Evolutionary conservation across 1,284 basidiomycete species (phyloP), one percentile per base, ranked within the genome.

Genomic region (Melampsora americana): DNA sequence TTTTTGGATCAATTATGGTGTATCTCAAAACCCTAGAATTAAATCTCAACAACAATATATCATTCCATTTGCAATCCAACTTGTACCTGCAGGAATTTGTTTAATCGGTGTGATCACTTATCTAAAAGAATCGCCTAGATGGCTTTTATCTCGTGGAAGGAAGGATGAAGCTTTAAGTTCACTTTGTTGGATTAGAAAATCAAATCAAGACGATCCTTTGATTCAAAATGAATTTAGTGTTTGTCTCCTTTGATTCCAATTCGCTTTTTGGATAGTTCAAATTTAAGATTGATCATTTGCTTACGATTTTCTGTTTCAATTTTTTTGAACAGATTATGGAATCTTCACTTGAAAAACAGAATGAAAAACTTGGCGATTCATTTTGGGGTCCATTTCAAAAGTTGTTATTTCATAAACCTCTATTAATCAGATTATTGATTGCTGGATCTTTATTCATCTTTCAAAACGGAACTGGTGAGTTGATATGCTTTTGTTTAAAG

Each of bases 81-180:
- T 87, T 59, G 84, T 87, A 50, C 87, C 87, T 0, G 86, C 85
- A 14, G 85, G 85, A 1, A 50, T 86, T 7, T 82, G 87, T 79
- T 79, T 85, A 5, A 67, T 86, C 66, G 85, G 84, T n/a, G 56
- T 64, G 16, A 80, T 87, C 83, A 74, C 85, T 42, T 86, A 86
- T 79, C 80, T 87, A 78, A 86, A 86, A 16, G 88, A 89, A 78
- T 87, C 87, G 1, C 88, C 88, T 1, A 85, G 89, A 6, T 89
- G 87, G 87, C 83, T 89, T 32, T 85, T 88, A 42, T 85, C 86
- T 79, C 85, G 86, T 77, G 85, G 85, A 46, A 53, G 79, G 0
- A 72, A 75, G 35, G 78, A 78, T 20, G 77, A 80, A 20, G 80
- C 80, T 14, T 23, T 69, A 2, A 14, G 44, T 11, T 77, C 76